Base-by-base conservation (phyloP, 2,329 filamentous ascomycete species). In the Aureobasidium sp. region DNA sequence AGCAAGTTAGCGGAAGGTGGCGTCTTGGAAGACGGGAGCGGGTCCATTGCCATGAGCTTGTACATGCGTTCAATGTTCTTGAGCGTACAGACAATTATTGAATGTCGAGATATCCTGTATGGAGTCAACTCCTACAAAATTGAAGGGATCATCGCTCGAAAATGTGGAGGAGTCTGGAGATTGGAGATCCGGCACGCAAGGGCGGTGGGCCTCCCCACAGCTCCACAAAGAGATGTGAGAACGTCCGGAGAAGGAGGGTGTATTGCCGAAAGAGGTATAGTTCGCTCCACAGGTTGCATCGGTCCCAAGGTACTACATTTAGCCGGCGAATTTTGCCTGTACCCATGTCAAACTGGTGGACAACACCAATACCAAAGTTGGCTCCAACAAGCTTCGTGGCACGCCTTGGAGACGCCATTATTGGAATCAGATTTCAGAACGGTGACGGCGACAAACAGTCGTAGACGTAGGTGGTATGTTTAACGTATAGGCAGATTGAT, bases 241-340 rank as follows among this genome's bases (percentile, higher is more conserved):
- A 59, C 54, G 45, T 29, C 57, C 48, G 57, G 44, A 60, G 57
- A 60, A 42, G 45, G 24, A 48, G 42, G 54, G 53, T 37, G 29
- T 9, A 11, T 29, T 12, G n/a, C 44, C 56, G 33, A 59, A 59
- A 29, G 44, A 8, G 42, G 56, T 48, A 59, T 48, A 31, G 42
- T 42, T 7, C 17, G 24, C 27, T 39, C 22, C 37, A 48, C 42
- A 59, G 54, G 42, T 42, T 59, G 12, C 42, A 58, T 39, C 29
- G 56, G 39, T 59, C 56, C 49, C 42, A 48, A 27, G 44, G 22
- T 19, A 12, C 19, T 24, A 5, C 8, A 60, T 60, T 60, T 60
- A 60, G 45, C 57, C 57, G 57, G 44, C 6, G 24, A 6, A 39
- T 60, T 60, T 60, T 60, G 57, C 57, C 57, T 60, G 57, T 33